These are phyloP conservation scores for Scheffersomyces ergatensis DNA, from an alignment of 805 yeast species.

Conservation along the genomic window DNA sequence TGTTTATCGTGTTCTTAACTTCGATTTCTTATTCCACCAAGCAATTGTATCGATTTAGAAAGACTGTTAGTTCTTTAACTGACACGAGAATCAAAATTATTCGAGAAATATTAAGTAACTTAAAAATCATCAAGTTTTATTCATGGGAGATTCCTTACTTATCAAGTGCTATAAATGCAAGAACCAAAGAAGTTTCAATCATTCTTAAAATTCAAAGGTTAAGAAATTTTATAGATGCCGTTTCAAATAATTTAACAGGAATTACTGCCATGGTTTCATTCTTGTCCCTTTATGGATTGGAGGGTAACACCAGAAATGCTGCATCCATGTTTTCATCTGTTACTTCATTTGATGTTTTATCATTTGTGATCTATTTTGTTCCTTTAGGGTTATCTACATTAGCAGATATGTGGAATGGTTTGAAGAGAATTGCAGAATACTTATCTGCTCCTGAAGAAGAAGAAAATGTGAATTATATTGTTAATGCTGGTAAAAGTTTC, in stretches of 20 bases:
- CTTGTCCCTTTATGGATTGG: constrained; percentile 27
- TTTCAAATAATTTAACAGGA: constrained; percentile 64
- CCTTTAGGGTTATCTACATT: constrained; percentile 65
- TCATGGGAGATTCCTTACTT: constrained; percentile 85
- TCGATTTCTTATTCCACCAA: constrained; percentile 44
- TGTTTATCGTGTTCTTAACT: constrained; percentile 46
- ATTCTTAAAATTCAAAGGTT: constrained; percentile 60
- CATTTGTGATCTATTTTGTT: constrained; percentile 58
- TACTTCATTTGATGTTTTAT: constrained; percentile 57
- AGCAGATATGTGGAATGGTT: constrained; percentile 59
- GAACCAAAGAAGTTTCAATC: constrained; percentile 56
- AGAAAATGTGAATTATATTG: constrained; percentile 2
- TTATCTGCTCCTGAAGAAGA: constrained; percentile 41
- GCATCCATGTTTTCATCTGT: constrained; percentile 66
- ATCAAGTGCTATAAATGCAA: constrained; percentile 47
- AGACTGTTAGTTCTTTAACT: constrained; percentile 53
- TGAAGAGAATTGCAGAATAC: constrained; percentile 54
- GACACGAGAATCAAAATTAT: constrained; percentile 70
- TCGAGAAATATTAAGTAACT: constrained; percentile 69
- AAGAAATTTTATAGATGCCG: constrained; percentile 59
- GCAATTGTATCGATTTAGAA: constrained; percentile 51
- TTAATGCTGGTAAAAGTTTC: constrained; percentile 2
- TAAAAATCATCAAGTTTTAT: constrained; percentile 78
- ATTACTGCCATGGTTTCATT: constrained; percentile 61
- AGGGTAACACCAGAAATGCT: constrained; percentile 33